A percentile compares a stretch with the other conserved stretches of the same genome.
phyloP scores from a whole-genome alignment of 192 early-diverging fungal species.

The Backusella psychrophila region DNA sequence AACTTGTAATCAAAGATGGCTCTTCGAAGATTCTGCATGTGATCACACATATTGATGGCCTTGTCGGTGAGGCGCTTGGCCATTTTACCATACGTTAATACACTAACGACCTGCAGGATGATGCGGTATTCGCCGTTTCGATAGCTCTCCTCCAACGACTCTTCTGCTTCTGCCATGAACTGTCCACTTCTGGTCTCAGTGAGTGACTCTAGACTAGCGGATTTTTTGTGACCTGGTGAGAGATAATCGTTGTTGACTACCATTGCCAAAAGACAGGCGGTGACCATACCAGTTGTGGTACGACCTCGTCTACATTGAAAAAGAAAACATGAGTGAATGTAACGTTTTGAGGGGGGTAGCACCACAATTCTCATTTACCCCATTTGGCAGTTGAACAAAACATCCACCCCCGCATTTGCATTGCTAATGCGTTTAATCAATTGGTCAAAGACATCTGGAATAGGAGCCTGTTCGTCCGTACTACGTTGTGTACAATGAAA shows the following conservation, averaged over 20 bases:
- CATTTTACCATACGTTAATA: constrained; percentile 52
- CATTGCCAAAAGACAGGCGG: constrained; percentile 54
- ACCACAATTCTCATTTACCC: constrained; percentile 35
- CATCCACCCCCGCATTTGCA: constrained; percentile 34
- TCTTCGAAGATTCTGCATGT: constrained; percentile 60
- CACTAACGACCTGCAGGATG: constrained; percentile 52
- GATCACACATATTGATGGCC: constrained; percentile 61
- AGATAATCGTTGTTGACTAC: constrained; percentile 36
- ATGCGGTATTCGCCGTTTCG: constrained; percentile 55
- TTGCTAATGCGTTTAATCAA: constrained; percentile 45
- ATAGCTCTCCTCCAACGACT: constrained; percentile 20
- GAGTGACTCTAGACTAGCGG: neutral
- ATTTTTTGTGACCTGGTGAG: neutral
- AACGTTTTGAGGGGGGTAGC: neutral
- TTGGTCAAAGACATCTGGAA: constrained; percentile 64
- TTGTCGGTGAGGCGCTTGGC: constrained; percentile 55
- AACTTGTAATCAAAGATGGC: constrained; percentile 59
- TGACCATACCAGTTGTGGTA: constrained; percentile 58
- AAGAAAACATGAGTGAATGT: neutral
- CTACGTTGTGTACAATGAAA: neutral
- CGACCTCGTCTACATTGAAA: constrained; percentile 47
- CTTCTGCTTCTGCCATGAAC: constrained; percentile 11
- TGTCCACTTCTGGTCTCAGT: neutral
- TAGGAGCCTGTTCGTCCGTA: constrained; percentile 64
- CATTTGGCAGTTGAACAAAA: constrained; percentile 71